Evolutionary conservation across 768 basidiomycete genomes (phyloP).

Genomic region (Xerocomus spinulosus): DNA sequence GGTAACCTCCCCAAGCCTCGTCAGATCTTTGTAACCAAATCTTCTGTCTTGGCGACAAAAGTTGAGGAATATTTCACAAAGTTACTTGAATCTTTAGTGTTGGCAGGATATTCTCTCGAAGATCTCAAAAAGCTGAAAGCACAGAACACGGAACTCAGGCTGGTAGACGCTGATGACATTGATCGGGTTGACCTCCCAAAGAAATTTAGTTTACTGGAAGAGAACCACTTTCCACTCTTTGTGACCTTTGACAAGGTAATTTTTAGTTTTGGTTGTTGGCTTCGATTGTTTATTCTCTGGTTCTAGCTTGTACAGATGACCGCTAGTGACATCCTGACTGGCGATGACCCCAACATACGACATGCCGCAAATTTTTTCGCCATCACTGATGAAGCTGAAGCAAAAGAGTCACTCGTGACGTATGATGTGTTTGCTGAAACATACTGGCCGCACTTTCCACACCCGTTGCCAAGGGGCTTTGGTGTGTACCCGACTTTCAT

Average conservation of each 20-base stretch:
- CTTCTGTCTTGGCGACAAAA: constrained; percentile 56
- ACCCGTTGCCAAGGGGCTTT: constrained; percentile 46
- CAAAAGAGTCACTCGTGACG: constrained; percentile 33
- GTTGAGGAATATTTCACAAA: constrained; percentile 65
- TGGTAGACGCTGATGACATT: constrained; percentile 33
- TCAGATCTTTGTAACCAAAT: constrained; percentile 72
- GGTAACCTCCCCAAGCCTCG: constrained; percentile 43
- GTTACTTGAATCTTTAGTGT: constrained; percentile 41
- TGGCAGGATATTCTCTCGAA: constrained; percentile 33
- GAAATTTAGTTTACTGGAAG: constrained; percentile 51
- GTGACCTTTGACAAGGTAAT: constrained; percentile 59
- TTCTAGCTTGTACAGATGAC: constrained; percentile 26
- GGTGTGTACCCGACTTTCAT: constrained; percentile 34
- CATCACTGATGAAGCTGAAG: constrained; percentile 11
- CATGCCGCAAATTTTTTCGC: constrained; percentile 12
- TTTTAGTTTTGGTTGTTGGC: not conserved
- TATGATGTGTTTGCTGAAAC: constrained; percentile 43
- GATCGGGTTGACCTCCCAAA: constrained; percentile 33
- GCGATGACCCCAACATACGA: constrained; percentile 3
- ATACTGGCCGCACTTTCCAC: constrained; percentile 61
- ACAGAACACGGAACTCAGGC: constrained; percentile 23
- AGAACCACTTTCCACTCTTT: constrained; percentile 66
- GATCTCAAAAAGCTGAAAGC: constrained; percentile 34
- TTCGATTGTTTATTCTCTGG: not conserved
- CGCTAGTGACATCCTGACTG: constrained; percentile 18